Evolutionary conservation across 192 early-diverging fungal genomes (phyloP), one percentile per base, ranked within the genome.

Genomic region (Endogone sp.): DNA sequence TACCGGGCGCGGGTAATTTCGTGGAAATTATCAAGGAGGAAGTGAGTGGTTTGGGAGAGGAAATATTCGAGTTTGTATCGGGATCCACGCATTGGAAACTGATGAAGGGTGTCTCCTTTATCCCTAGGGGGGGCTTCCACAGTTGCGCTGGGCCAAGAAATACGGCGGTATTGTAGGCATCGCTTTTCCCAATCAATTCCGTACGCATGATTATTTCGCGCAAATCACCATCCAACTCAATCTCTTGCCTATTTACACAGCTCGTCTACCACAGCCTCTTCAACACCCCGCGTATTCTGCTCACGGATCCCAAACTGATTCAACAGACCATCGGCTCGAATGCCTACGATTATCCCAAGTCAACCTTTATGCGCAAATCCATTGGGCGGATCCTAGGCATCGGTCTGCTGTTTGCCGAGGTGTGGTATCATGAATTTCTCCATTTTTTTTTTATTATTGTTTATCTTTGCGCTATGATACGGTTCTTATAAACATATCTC

Each of bases 351-450:
- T 88, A 77, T 64, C 57, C 67, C 16, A 86, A 85, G 44, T 64
- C 83, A n/a, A 29, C 60, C 20, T 30, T 68, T 3, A 30, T 72
- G 9, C 37, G 64, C 2, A 60, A 59, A n/a, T 56, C 80, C 26
- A 22, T 86, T 23, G 65, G 71, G 3, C 54, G 64, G 49, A 62
- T 85, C 6, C 29, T 86, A 24, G 85, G 86, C 22, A 58, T 74
- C 31, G 85, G 85, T 16, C 60, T 88, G 9, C 54, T 88, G 29
- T 65, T 88, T 8, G 74, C 81, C 3, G 86, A 88, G 59, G 75
- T 71, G 59, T 58, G 59, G 10, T 60, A 21, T 22, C 22, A n/a
- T 56, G 55, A 56, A n/a, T n/a, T n/a, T n/a, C n/a, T n/a, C n/a
- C 10, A 57, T 24, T 23, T 23, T 44, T 3, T 25, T 64, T 29